A percentile compares a stretch with the other conserved stretches of the same genome.
Conservation (phyloP, 2,329 filamentous ascomycete species). For the Thyridium curvatum region DNA sequence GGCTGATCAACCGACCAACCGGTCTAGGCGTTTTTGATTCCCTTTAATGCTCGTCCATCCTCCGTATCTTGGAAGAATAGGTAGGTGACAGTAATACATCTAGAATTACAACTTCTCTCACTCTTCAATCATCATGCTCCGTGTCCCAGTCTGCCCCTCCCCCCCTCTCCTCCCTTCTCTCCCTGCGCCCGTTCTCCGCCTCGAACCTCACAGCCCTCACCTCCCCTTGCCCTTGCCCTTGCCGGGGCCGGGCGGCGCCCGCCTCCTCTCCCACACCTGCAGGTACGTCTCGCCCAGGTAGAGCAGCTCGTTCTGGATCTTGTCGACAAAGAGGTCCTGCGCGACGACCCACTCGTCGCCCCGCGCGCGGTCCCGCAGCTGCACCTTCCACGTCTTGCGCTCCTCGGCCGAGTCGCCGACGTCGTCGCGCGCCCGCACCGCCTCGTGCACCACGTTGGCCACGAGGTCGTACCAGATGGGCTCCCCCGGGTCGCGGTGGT, state of each 20-base stretch:
- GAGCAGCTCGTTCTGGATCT: conserved; percentile 79
- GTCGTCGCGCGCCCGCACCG: conserved; percentile 68
- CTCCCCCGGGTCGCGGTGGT: conserved; percentile 57
- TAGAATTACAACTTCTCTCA: too few species aligned
- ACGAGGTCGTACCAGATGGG: conserved; percentile 94
- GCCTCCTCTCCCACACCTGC: conserved; percentile 91
- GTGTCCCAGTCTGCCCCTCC: too few species aligned
- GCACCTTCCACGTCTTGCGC: conserved; percentile 87
- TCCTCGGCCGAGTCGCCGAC: conserved; percentile 87
- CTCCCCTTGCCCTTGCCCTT: conserved; percentile 33
- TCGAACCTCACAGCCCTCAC: too few species aligned
- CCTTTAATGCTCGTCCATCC: too few species aligned
- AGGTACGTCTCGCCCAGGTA: conserved; percentile 93
- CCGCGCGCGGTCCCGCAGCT: conserved; percentile 75
- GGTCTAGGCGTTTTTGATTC: too few species aligned
- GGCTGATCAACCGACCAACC: too few species aligned
- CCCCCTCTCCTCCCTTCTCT: too few species aligned
- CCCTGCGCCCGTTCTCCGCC: too few species aligned
- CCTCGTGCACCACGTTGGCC: conserved; percentile 88
- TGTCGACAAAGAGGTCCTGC: conserved; percentile 90
- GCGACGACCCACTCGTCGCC: conserved; percentile 87
- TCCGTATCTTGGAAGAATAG: too few species aligned
- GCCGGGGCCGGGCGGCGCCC: conserved; percentile 26
- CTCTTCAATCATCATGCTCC: too few species aligned
- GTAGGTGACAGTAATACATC: too few species aligned